Base-by-base conservation (phyloP, 2,329 filamentous ascomycete species). In the Penicillium sp. region DNA sequence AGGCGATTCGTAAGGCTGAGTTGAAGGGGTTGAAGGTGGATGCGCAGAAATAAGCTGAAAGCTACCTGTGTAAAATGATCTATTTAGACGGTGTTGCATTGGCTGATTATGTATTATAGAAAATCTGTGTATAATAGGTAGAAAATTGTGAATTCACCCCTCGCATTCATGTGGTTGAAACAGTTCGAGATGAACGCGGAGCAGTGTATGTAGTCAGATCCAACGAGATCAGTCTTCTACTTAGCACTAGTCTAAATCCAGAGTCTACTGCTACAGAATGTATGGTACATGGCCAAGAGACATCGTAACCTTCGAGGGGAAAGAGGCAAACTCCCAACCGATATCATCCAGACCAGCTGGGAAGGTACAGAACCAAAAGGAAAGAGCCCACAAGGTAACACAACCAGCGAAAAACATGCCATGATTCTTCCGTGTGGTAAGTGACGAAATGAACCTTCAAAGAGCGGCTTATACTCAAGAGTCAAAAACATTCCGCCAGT, bases 401-500 rank as follows among this genome's bases (percentile, higher is more conserved):
- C 10, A 29, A 13, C 10, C 28, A 13, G 12, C 6, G 10, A 29
- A 10, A 29, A 29, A 12, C 28, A 29, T 29, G 3, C 10, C 28
- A 13, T 9, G 10, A 13, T 3, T 29, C 28, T 29, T 29, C 8
- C 8, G 27, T 29, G 28, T 13, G 9, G 28, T 12, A 29, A 29
- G 13, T 29, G 28, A 29, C 4, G 10, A 28, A 9, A 9, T 28
- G 27, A 28, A 6, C 25, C 25, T 10, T 29, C 46, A 33, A 53
- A 7, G 8, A 38, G 23, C n/a, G 33, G 32, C 18, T 49, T 32
- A 20, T 39, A 45, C 33, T 52, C 56, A 49, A 57, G 62, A 59
- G 72, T 52, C 56, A 50, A 57, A 62, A 59, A 72, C 18, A 67
- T 57, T 29, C 47, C 53, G 15, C 62, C 65, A 72, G 47, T 72